These are phyloP conservation scores for Populus alba DNA, from an alignment of 345 rosid genomes.

Conservation along the genomic window DNA sequence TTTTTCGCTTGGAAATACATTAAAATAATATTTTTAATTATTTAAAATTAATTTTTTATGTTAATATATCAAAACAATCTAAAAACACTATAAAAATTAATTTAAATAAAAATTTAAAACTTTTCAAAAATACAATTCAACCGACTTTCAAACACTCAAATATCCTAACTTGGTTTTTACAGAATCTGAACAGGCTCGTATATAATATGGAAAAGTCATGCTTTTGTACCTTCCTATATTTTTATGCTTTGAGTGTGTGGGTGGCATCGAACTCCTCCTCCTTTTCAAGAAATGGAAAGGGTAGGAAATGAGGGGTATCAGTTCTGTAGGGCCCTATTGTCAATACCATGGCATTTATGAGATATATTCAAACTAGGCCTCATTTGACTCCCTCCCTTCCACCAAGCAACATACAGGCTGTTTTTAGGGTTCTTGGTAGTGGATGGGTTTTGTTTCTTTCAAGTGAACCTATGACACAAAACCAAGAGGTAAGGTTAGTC, in stretches of 20 bases:
- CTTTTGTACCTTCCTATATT: background rate
- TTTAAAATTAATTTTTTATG: too few relatives aligned
- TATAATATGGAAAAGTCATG: background rate
- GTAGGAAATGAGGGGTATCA: background rate
- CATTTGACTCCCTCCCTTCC: background rate
- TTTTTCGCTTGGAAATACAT: fast-evolving
- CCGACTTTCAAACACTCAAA: background rate
- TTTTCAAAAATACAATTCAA: too few relatives aligned
- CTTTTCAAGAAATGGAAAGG: constrained; percentile 27
- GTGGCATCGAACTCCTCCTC: constrained; percentile 23
- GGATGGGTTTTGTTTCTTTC: constrained; percentile 20
- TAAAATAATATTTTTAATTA: too few relatives aligned
- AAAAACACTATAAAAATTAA: too few relatives aligned
- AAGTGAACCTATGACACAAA: background rate
- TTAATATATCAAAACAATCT: fast-evolving
- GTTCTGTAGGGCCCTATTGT: constrained; percentile 12
- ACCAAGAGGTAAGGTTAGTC: constrained; percentile 7
- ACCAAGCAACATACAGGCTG: constrained; percentile 29
- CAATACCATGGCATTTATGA: constrained; percentile 23
- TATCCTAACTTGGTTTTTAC: constrained; percentile 19
- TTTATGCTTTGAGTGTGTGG: constrained; percentile 15
- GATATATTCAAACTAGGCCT: background rate
- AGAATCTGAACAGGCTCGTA: constrained; percentile 11
- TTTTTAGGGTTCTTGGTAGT: constrained; percentile 13
- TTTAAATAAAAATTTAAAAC: too few relatives aligned